These are phyloP conservation scores for Testicularia cyperi DNA, from an alignment of 1,284 basidiomycete genomes.

Conservation along the genomic window DNA sequence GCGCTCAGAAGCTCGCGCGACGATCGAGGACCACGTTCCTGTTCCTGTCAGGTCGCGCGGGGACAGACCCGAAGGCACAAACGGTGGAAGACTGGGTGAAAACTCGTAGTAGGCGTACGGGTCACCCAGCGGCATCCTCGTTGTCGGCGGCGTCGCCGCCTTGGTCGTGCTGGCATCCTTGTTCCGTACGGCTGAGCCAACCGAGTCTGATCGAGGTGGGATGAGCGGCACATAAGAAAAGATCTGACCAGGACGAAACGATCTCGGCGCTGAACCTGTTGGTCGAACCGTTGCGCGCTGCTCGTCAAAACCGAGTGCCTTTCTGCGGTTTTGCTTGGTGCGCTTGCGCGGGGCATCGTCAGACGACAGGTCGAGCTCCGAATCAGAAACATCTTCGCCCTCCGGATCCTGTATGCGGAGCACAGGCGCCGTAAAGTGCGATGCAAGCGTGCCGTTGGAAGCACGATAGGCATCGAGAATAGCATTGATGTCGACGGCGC, in stretches of 20 bases:
- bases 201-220: too few relatives aligned
- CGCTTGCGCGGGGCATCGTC: conserved; percentile 28
- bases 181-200: too few relatives aligned
- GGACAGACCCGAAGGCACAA: conserved; percentile 34
- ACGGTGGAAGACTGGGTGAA: conserved; percentile 47
- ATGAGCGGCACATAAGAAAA: too few relatives aligned
- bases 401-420: conserved; percentile 29
- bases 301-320: conserved; percentile 29
- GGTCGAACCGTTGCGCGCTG: conserved; percentile 24
- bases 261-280: conserved; percentile 1
- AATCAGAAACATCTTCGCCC: conserved; percentile 14
- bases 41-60: conserved; percentile 43
- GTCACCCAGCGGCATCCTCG: conserved; percentile 6
- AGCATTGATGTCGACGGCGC: conserved; percentile 9
- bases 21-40: conserved; percentile 49
- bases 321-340: conserved; percentile 15
- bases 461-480: conserved; percentile 21
- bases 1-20: conserved; percentile 31
- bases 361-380: conserved; percentile 10
- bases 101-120: conserved; percentile 48
- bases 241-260: conserved; percentile 2
- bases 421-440: conserved; percentile 13
- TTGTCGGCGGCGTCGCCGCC: conserved; percentile 1
- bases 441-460: conserved; percentile 14
- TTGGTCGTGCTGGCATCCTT: too few relatives aligned